phyloP scores from a whole-genome alignment of 2,329 filamentous ascomycete species.

The Neurospora sp. region DNA sequence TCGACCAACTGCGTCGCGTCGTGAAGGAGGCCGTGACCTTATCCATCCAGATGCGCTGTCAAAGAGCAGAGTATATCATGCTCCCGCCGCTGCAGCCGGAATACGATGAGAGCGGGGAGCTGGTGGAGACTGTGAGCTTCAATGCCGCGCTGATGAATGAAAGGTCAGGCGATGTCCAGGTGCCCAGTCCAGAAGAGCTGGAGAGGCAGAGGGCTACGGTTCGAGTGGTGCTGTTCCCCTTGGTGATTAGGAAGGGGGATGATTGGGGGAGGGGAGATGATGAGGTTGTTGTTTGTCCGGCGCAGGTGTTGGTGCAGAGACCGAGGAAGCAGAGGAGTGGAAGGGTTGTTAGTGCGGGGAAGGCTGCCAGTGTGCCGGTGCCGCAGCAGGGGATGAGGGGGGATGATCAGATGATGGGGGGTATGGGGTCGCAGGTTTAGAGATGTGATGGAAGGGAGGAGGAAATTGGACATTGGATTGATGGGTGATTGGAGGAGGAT shows the following conservation, averaged over 20 bases:
- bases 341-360: not conserved
- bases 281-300: conserved; percentile 90
- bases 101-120: conserved; percentile 86
- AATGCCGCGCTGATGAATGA: conserved; percentile 94
- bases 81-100: conserved; percentile 88
- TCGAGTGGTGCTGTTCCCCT: conserved; percentile 86
- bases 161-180: conserved; percentile 53
- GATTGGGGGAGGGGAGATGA: conserved; percentile 81
- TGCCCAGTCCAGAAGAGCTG: conserved; percentile 63
- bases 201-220: conserved; percentile 70
- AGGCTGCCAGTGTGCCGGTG: not conserved
- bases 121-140: conserved; percentile 80
- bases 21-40: conserved; percentile 82
- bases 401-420: not conserved
- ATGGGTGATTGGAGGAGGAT: not conserved
- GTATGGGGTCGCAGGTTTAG: not conserved
- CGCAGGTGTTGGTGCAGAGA: conserved; percentile 76
- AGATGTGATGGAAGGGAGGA: too few species aligned
- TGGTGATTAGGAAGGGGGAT: conserved; percentile 93
- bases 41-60: conserved; percentile 93
- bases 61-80: conserved; percentile 97
- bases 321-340: conserved; percentile 22
- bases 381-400: not conserved
- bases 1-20: conserved; percentile 77
- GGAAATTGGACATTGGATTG: not conserved